Base-by-base conservation (phyloP, 306 rosid genomes). In the Spatholobus suberectus region DNA sequence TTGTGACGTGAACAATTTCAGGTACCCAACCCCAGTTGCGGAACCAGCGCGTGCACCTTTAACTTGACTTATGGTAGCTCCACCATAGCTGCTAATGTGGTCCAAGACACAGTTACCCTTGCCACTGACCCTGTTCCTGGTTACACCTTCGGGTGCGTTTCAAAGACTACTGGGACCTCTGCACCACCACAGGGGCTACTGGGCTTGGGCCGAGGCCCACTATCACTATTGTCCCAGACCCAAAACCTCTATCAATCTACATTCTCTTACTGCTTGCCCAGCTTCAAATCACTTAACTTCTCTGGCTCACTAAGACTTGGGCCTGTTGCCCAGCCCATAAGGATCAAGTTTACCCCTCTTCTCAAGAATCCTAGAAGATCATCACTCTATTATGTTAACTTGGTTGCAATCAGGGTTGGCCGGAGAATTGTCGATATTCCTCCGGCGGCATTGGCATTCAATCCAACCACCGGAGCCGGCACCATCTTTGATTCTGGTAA, bases 161-260 rank as follows among this genome's bases (percentile, higher is more conserved):
- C 83, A 18, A 92, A 90, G 70, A 73, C 93, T 17, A 89, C 94
- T 0, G 99, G 98, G 5, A 65, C 73, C 24, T 91, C 97, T 0
- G 58, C 85, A 0, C 99, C 99, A 0, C 93, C 92, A 0, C 99
- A 96, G 59, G 99, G 99, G 0, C 80, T 96, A 0, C 83, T 96
- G 86, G 99, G 99, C 66, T 78, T 96, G n/a, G 97, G 99, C 86
- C 93, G 98, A 71, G 99, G 99, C 86, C 93, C 97, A 51, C 78
- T 96, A 6, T 96, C 98, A 0, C 83, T 94, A 0, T 82, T 96
- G 2, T 88, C 93, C 0, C 99, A 96, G 76, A 87, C 94, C 83
- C 97, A 96, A 74, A 87, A 77, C 26, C 88, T 94, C n/a, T 96
- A 94, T 59, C 80, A 87, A 5, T 94, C 97, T 84, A 96, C 97